Evolutionary conservation across 2,329 filamentous ascomycete genomes (phyloP).

Genomic region (Microdochium paspali): DNA sequence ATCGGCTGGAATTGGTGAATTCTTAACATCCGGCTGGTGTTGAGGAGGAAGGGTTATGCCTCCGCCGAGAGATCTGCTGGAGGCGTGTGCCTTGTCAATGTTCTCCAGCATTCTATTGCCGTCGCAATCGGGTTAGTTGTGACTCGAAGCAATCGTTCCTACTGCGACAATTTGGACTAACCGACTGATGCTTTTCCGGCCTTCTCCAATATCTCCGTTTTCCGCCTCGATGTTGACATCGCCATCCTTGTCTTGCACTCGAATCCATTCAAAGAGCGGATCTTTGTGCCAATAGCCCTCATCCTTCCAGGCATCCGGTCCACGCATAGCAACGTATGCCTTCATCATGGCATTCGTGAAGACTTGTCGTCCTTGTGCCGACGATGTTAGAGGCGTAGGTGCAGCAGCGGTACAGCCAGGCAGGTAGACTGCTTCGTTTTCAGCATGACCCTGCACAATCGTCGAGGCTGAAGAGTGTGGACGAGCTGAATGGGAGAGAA

Average conservation of each 20-base stretch:
- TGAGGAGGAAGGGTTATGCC: too few species aligned
- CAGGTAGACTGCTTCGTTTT: neutral
- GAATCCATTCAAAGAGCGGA: conserved; percentile 15
- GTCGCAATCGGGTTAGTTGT: neutral
- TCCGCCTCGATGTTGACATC: too few species aligned
- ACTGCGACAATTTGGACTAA: neutral
- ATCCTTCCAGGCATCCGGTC: conserved; percentile 7
- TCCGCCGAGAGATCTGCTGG: neutral
- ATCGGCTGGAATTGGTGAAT: neutral
- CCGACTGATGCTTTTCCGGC: neutral
- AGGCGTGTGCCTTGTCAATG: neutral
- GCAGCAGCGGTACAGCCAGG: neutral
- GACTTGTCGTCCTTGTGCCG: conserved; percentile 4
- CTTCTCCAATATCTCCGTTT: neutral
- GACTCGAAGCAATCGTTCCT: too few species aligned
- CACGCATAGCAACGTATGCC: conserved; percentile 16
- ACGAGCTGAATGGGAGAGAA: too few species aligned
- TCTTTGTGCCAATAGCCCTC: conserved; percentile 3
- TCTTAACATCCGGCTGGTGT: too few species aligned
- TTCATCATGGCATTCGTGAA: conserved; percentile 15
- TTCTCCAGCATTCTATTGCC: neutral
- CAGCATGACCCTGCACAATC: too few species aligned
- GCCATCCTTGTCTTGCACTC: conserved; percentile 4
- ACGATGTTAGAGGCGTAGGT: neutral
- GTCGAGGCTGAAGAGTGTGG: too few species aligned